Percentiles rank a stretch among this genome's conserved stretches.
Conservation (phyloP, 129 eudicot species). For the Artemisia argyi region DNA sequence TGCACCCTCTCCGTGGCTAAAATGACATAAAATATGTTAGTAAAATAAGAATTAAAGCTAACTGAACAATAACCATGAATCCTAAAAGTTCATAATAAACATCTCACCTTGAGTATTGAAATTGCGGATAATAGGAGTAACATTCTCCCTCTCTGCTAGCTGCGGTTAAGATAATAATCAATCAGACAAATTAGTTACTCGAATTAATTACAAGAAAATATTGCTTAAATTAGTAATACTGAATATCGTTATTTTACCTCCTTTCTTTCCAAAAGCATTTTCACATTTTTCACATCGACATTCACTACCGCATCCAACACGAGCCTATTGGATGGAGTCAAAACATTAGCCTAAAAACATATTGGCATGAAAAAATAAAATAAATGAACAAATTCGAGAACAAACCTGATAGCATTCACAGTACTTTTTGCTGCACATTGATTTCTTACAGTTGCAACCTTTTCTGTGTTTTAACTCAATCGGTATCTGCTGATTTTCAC, state of each 20-base stretch:
- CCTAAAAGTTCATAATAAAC: conserved; percentile 11
- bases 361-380: no score
- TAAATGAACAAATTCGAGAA: no score
- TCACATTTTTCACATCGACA: conserved; percentile 87
- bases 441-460: conserved; percentile 87
- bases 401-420: conserved; percentile 73
- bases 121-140: neutral
- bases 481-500: conserved; percentile 29
- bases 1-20: neutral
- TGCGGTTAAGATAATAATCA: no score
- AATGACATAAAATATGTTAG: neutral
- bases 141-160: neutral
- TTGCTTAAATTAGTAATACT: neutral
- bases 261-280: conserved; percentile 58
- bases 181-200: neutral
- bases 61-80: neutral
- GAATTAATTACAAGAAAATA: no score
- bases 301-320: conserved; percentile 71
- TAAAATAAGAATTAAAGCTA: neutral
- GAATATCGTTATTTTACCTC: conserved; percentile 45
- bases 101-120: conserved; percentile 47
- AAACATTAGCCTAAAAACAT: no score
- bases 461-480: conserved; percentile 59
- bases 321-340: conserved; percentile 36
- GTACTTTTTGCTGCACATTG: conserved; percentile 64